Percentiles rank a stretch among this genome's conserved stretches.
These are phyloP conservation scores for Rhizopogon salebrosus DNA, from an alignment of 768 basidiomycete genomes.

Conservation along the genomic window DNA sequence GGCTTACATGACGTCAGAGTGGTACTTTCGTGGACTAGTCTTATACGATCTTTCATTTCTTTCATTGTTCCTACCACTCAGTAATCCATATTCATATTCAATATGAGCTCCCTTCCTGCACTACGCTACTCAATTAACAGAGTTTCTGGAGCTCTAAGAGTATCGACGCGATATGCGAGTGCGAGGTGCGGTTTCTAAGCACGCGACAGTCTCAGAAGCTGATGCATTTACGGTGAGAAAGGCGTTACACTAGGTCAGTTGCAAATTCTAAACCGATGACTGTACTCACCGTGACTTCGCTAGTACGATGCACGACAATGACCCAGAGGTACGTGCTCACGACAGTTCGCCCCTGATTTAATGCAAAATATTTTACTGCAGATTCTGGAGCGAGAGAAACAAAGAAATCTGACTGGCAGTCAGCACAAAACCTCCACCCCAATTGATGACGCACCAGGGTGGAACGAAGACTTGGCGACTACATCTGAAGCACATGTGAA, in stretches of 20 bases:
- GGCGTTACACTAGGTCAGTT: not conserved
- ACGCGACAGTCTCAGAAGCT: not conserved
- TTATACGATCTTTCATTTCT: not conserved
- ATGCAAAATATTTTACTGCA: conserved; percentile 12
- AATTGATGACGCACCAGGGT: conserved; percentile 55
- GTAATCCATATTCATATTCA: not conserved
- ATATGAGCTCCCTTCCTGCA: not conserved
- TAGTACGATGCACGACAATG: conserved; percentile 56
- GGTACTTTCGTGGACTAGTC: not conserved
- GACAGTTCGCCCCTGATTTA: not conserved
- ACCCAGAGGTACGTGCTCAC: conserved; percentile 38
- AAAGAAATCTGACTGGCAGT: conserved; percentile 37
- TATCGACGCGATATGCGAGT: not conserved
- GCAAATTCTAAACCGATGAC: not conserved
- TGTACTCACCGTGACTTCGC: conserved; percentile 1
- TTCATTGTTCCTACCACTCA: not conserved
- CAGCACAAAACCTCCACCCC: conserved; percentile 46
- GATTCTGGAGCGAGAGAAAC: conserved; percentile 50
- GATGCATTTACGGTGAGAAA: not conserved
- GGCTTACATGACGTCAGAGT: not conserved
- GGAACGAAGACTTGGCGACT: conserved; percentile 65
- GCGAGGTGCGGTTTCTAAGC: not conserved
- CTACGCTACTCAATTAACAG: not conserved
- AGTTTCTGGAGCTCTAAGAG: not conserved
- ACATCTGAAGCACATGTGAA: conserved; percentile 64